Evolutionary conservation across 2,329 filamentous ascomycete genomes (phyloP).

Genomic region (Tothia fuscella): DNA sequence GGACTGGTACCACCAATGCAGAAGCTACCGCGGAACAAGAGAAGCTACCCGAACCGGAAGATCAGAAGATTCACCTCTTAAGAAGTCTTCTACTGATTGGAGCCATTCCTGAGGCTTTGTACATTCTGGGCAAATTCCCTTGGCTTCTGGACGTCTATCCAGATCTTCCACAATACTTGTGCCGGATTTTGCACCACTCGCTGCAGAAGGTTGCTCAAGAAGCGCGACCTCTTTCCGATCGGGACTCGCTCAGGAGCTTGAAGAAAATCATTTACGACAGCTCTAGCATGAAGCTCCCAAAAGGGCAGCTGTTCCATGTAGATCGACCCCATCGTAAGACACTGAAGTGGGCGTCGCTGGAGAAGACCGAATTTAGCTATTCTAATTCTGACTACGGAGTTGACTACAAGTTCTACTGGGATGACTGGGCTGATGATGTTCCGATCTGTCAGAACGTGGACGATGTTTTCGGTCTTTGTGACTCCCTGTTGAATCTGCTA

Average conservation of each 20-base stretch:
- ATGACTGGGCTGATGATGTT: constrained; percentile 90
- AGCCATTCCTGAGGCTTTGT: constrained; percentile 83
- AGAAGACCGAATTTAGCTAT: constrained; percentile 58
- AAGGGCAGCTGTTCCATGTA: constrained; percentile 27
- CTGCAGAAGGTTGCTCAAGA: constrained; percentile 60
- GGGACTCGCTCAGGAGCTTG: constrained; percentile 22
- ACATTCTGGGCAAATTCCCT: constrained; percentile 80
- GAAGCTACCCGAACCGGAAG: constrained; percentile 47
- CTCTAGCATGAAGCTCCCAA: constrained; percentile 26
- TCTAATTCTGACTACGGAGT: constrained; percentile 61
- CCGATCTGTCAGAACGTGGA: constrained; percentile 84
- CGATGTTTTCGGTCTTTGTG: constrained; percentile 78
- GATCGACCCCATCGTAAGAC: constrained; percentile 15
- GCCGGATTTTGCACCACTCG: constrained; percentile 74
- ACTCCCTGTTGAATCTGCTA: constrained; percentile 71
- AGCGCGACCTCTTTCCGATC: constrained; percentile 36
- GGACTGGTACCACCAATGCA: constrained; percentile 11
- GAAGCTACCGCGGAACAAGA: constrained; percentile 26
- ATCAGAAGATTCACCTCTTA: constrained; percentile 79
- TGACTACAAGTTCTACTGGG: constrained; percentile 89
- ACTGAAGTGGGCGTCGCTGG: constrained; percentile 60
- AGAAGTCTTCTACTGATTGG: constrained; percentile 82
- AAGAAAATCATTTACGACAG: constrained; percentile 26
- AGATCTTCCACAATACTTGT: constrained; percentile 67
- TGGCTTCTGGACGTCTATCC: constrained; percentile 83